Base-by-base conservation (phyloP, 306 rosid species). In the Purshia tridentata region DNA sequence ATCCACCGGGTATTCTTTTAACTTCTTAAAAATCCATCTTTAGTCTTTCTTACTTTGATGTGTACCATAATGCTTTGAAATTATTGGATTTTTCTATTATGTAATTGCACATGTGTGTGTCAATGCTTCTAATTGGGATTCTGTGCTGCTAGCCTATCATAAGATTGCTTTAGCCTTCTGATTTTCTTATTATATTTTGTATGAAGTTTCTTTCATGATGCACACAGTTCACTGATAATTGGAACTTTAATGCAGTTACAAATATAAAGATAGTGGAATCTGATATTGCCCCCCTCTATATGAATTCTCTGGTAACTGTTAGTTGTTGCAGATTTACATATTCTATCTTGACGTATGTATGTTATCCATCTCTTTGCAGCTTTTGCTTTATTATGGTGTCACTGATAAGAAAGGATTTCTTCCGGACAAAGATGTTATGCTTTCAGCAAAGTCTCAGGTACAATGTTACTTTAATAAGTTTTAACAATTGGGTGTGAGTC, bases 381-480 rank as follows among this genome's bases (percentile, higher is more conserved):
- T 94, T 78, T 85, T 94, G 67, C 91, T 75, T 76, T 82, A 80
- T 60, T 86, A 91, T 74, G 86, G 79, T 76, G 82, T 87, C 74
- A 73, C 83, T 54, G 97, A 88, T 76, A 83, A 72, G 73, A 91
- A 91, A 81, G 97, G 97, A 77, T 67, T 83, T 77, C 97, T 91
- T 73, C 52, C 90, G 15, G 89, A 89, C 53, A 87, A 84, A 77
- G 70, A 87, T 77, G 97, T 84, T 56, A 84, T 94, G 94, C 91
- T 81, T 78, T 89, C 98, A 58, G 88, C 97, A 48, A 94, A 94
- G 84, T 89, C 97, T 77, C 94, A 76, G 95, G 97, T 91, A 91
- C 74, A 84, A 53, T 80, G 45, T 69, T 49, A 66, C 19, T 74
- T 67, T 40, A 48, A 16, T 5, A 57, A 59, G 2, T 22, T 62